Evolutionary conservation across 2,329 filamentous ascomycete genomes (phyloP).

Genomic region (Xenosphaeropsis pyriputrescens): DNA sequence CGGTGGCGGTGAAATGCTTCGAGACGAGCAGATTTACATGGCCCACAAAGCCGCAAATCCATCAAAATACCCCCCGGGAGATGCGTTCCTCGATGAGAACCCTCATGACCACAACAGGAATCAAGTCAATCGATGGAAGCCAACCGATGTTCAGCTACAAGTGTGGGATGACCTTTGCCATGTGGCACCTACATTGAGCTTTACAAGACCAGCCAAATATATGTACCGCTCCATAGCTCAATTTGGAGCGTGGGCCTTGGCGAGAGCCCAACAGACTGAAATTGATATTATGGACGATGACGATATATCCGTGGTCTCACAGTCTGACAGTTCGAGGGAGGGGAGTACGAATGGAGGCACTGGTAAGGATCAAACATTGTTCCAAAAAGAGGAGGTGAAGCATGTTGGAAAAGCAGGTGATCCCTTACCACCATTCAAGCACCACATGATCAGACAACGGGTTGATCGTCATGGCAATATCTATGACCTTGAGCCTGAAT

Average conservation of each 20-base stretch:
- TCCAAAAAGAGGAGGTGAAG: conserved; percentile 2
- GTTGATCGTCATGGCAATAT: conserved; percentile 68
- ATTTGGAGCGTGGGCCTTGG: conserved; percentile 84
- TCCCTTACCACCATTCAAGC: conserved; percentile 61
- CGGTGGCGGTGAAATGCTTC: conserved; percentile 76
- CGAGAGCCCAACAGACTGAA: conserved; percentile 61
- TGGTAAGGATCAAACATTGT: background rate
- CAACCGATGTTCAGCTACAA: conserved; percentile 86
- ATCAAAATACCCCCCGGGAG: conserved; percentile 54
- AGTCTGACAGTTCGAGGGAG: conserved; percentile 29
- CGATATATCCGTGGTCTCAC: conserved; percentile 58
- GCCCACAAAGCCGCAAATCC: conserved; percentile 92
- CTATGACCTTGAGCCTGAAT: conserved; percentile 47
- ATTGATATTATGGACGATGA: conserved; percentile 78
- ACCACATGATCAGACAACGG: conserved; percentile 85
- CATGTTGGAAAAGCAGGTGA: conserved; percentile 79
- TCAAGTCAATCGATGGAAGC: conserved; percentile 51
- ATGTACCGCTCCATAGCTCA: conserved; percentile 91
- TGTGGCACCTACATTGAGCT: conserved; percentile 83
- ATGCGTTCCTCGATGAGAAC: conserved; percentile 45
- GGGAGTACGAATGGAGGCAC: conserved; percentile 5
- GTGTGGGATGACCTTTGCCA: conserved; percentile 95
- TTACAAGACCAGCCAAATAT: conserved; percentile 87
- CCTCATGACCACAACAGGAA: conserved; percentile 37
- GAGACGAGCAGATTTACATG: conserved; percentile 89